A percentile compares a stretch with the other conserved stretches of the same genome.
Evolutionary conservation across 2,329 filamentous ascomycete genomes (phyloP).

Genomic region (Coniochaeta pulveracea): DNA sequence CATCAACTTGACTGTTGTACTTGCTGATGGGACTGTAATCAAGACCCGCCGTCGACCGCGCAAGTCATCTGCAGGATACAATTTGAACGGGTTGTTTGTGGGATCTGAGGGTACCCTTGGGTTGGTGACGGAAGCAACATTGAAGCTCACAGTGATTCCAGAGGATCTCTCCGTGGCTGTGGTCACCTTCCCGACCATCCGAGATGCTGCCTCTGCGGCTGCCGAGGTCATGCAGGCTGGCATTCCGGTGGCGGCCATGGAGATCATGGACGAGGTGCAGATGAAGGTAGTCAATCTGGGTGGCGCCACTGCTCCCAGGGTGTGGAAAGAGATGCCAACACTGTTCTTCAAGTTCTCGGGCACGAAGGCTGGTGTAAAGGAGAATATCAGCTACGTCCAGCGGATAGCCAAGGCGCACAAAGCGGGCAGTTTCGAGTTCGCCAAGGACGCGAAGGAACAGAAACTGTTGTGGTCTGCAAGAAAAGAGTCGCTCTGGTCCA

Average conservation of each 20-base stretch:
- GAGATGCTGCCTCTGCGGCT: slow-evolving; percentile 63
- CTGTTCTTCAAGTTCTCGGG: slow-evolving; percentile 83
- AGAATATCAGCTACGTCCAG: slow-evolving; percentile 62
- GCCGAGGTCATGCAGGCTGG: slow-evolving; percentile 66
- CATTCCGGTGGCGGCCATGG: slow-evolving; percentile 65
- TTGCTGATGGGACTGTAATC: slow-evolving; percentile 67
- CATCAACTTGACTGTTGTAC: slow-evolving; percentile 69
- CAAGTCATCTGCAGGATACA: slow-evolving; percentile 76
- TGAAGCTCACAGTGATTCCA: slow-evolving; percentile 69
- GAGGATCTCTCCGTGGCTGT: slow-evolving; percentile 69
- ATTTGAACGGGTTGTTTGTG: slow-evolving; percentile 69
- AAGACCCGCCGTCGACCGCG: slow-evolving; percentile 69
- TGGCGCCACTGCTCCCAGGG: slow-evolving; percentile 54
- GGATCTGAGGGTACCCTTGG: slow-evolving; percentile 75
- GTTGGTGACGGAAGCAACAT: slow-evolving; percentile 70
- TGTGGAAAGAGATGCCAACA: slow-evolving; percentile 67
- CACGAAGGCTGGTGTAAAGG: slow-evolving; percentile 63
- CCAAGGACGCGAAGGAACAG: slow-evolving; percentile 58
- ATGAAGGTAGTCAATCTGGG: slow-evolving; percentile 74
- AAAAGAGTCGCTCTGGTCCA: slow-evolving; percentile 77
- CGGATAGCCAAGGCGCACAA: slow-evolving; percentile 54
- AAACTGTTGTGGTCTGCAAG: slow-evolving; percentile 69
- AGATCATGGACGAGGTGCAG: slow-evolving; percentile 82
- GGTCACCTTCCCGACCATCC: slow-evolving; percentile 66
- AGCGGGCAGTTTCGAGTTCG: slow-evolving; percentile 64